phyloP scores from a whole-genome alignment of 176 grass and related monocot species.

The Oryza australiensis region DNA sequence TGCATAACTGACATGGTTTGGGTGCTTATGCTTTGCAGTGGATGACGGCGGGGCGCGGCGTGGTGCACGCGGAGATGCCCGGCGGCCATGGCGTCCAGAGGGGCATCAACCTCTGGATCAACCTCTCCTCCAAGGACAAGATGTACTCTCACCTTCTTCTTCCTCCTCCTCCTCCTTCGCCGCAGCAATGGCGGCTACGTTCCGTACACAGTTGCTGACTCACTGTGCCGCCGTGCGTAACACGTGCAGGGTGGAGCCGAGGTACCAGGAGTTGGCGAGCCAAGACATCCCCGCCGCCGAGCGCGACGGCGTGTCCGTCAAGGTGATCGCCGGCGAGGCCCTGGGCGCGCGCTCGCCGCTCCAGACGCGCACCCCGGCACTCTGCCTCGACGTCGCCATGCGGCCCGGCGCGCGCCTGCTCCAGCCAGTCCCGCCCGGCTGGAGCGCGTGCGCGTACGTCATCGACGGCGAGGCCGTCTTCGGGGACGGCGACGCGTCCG shows the following conservation, averaged over 20 bases:
- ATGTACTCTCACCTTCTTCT: conserved; percentile 42
- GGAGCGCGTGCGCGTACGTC: conserved; percentile 75
- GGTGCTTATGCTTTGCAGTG: too few species aligned
- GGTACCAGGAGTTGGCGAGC: conserved; percentile 77
- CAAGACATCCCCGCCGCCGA: conserved; percentile 51
- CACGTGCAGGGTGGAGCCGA: conserved; percentile 67
- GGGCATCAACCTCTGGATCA: conserved; percentile 81
- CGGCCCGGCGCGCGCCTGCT: conserved; percentile 45
- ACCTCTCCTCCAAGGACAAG: conserved; percentile 82
- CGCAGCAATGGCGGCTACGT: neutral
- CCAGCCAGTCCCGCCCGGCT: conserved; percentile 49
- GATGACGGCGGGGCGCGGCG: conserved; percentile 91
- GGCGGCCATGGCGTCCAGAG: conserved; percentile 58
- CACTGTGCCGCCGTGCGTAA: too few species aligned
- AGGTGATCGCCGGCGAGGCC: conserved; percentile 84
- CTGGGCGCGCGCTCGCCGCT: conserved; percentile 55
- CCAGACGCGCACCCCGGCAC: conserved; percentile 61
- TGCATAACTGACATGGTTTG: too few species aligned
- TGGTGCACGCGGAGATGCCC: conserved; percentile 93
- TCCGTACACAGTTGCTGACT: neutral
- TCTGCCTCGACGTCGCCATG: conserved; percentile 77
- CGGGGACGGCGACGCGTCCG: neutral
- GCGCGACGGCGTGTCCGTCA: conserved; percentile 61
- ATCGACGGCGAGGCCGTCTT: conserved; percentile 69
- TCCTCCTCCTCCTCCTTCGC: neutral